Base-by-base conservation (phyloP, 1,284 basidiomycete species). In the Ustilago bromivora region DNA sequence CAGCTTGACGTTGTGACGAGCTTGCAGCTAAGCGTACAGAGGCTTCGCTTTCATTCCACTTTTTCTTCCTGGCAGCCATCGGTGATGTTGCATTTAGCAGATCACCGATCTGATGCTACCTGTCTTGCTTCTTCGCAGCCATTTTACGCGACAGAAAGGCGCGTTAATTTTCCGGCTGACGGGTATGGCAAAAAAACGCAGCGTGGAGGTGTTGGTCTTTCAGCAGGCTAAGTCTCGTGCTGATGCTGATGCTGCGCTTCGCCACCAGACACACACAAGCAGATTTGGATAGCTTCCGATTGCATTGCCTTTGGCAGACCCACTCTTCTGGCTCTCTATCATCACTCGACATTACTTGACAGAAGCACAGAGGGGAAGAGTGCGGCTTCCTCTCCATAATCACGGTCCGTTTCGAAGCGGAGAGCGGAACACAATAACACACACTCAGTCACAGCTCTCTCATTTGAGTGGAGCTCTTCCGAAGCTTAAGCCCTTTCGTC, bases 201-300 rank as follows among this genome's bases (percentile, higher is more conserved):
- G 61, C 70, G 71, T 67, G 65, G 65, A 72, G 65, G 65, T 72
- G 65, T 72, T 67, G 65, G 71, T 72, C 40, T 64, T 41, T 49
- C 10, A 34, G 12, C 10, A 61, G 31, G 53, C 53, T 54, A 49
- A 61, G 59, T 61, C 19, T 31, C 36, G 15, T 10, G 9, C 7
- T 56, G 54, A n/a, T 56, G 1, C 34, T 38, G 9, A 34, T 13
- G 54, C 36, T 17, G 13, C 40, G 56, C 40, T 41, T 46, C 41
- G 57, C 57, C 57, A 59, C 57, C 56, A 46, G 53, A 46, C n/a
- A 46, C 19, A n/a, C 56, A 46, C 12, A 13, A 43, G 9, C 6
- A 35, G n/a, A 3, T 31, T 61, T 38, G 59, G 59, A 32, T 19
- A 59, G 43, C 51, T 62, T 68, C 51, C 60, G 58, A 60, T 12